Conservation (phyloP, 2,329 filamentous ascomycete genomes). For the Colletotrichum tropicale region DNA sequence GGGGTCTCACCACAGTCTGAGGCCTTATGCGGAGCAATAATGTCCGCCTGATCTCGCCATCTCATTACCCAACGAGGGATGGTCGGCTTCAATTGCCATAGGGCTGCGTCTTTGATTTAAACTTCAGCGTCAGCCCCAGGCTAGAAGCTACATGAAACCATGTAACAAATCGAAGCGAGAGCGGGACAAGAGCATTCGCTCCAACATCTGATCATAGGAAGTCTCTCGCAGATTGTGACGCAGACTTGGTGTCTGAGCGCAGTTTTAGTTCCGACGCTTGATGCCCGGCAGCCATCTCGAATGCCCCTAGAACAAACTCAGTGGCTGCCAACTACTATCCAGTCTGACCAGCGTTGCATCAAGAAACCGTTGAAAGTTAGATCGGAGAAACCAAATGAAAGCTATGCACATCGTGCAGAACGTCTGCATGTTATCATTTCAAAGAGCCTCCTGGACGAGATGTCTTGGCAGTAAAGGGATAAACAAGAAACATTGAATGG, state of each 20-base stretch:
- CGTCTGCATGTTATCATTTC: not conserved
- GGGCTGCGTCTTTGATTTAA: not conserved
- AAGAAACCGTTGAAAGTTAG: not conserved
- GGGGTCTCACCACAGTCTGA: not conserved
- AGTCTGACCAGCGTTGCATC: not conserved
- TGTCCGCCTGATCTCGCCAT: not conserved
- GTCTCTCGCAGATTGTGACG: not conserved
- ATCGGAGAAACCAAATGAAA: not conserved
- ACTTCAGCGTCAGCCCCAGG: not conserved
- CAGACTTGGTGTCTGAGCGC: not conserved
- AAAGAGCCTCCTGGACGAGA: not conserved
- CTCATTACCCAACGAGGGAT: not conserved
- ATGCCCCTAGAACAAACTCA: not conserved
- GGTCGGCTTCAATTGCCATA: not conserved
- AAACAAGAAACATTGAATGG: not conserved
- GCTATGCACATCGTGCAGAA: not conserved
- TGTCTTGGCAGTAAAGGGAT: not conserved
- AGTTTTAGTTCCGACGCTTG: not conserved
- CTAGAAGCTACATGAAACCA: not conserved
- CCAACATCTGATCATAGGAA: not conserved
- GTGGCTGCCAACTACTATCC: not conserved
- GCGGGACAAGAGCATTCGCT: not conserved
- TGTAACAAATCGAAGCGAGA: not conserved
- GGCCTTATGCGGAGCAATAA: not conserved
- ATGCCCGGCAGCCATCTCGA: not conserved